These are phyloP conservation scores for Globisporangium emineosum DNA, from an alignment of 352 stramenopile species.

Conservation along the genomic window DNA sequence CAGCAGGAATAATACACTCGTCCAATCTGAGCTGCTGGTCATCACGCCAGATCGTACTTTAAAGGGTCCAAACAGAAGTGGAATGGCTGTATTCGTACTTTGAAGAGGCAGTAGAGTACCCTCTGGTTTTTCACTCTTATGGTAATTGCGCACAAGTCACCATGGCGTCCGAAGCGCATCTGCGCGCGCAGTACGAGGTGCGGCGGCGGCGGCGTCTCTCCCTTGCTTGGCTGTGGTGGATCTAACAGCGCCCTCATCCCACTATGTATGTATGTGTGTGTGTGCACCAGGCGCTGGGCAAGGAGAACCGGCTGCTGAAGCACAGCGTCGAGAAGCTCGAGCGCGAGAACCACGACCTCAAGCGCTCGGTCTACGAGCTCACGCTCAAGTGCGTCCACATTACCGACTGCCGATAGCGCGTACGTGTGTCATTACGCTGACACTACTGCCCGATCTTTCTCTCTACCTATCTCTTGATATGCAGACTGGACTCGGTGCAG, in stretches of 20 bases:
- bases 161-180: constrained; percentile 80
- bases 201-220: neutral
- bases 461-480: neutral
- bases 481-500: constrained; percentile 68
- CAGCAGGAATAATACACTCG: neutral
- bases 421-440: neutral
- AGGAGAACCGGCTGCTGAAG: constrained; percentile 87
- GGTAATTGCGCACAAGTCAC: constrained; percentile 2
- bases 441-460: neutral
- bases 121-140: neutral
- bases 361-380: constrained; percentile 89
- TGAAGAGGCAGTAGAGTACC: neutral
- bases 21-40: constrained; percentile 11
- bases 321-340: constrained; percentile 81
- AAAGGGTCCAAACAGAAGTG: neutral
- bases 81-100: neutral
- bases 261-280: neutral
- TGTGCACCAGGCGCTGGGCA: constrained; percentile 48
- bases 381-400: constrained; percentile 66
- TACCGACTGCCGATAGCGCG: neutral
- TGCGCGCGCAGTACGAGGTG: constrained; percentile 84
- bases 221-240: neutral
- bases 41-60: constrained; percentile 3
- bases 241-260: neutral
- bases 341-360: constrained; percentile 87